Evolutionary conservation across 2,329 filamentous ascomycete genomes (phyloP), one percentile per base, ranked within the genome.

Genomic region (Phyllosticta ampelicida): DNA sequence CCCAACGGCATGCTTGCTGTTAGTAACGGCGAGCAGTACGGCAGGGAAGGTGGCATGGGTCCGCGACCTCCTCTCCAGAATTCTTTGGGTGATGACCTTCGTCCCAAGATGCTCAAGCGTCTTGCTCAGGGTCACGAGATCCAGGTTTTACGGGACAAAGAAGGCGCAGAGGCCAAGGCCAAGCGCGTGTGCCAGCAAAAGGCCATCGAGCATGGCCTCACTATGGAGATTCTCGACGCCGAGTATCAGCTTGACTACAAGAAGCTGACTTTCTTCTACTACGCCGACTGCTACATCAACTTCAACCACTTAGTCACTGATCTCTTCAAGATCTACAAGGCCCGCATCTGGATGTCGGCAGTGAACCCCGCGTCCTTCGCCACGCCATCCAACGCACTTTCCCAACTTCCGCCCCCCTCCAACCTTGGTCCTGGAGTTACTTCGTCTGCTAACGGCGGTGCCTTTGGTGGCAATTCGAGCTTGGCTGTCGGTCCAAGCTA

Each of bases 211-310:
- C 91, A 97, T 71, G 86, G 89, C 53, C 80, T 97, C 26, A 91
- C 95, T 66, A 97, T 99, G 94, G 94, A 99, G 72, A 97, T 99
- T 62, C 82, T 99, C 6, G 94, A 99, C 74, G 94, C 94, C 4
- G 94, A 99, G 71, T 99, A 96, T 70, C 94, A 99, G 70, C 95
- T 96, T 86, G 94, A 99, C 71, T 96, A 90, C 85, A 96, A 97
- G 75, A 99, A 99, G 72, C 77, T 99, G 58, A 99, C 95, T 0
- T 97, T 97, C 74, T 99, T 96, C 77, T 99, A 97, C 75, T 99
- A 96, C 70, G 92, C 94, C 56, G 91, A 96, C 68, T 85, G 90
- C 0, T 99, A 99, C 71, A 96, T 99, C 78, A 97, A 97, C 75
- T 99, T 99, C 80, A 99, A 99, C 71, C 89, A 90, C 1, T 83